phyloP scores from a whole-genome alignment of 1,284 basidiomycete genomes.

The Stygiomarasmius scandens region DNA sequence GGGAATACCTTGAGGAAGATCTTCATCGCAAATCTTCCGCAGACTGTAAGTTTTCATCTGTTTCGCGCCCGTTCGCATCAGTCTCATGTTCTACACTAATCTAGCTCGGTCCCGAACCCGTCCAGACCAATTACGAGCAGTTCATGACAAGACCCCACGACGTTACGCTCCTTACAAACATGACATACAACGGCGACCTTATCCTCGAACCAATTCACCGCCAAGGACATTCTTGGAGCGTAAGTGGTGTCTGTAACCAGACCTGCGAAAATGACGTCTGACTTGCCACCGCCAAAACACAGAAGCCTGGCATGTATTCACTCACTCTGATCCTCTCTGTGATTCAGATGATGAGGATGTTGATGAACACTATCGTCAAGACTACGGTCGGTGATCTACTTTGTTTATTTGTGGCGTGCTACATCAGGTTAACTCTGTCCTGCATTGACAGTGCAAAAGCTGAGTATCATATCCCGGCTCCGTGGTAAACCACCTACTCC shows the following conservation, averaged over 20 bases:
- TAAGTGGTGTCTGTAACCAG: constrained; percentile 33
- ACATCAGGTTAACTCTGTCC: constrained; percentile 14
- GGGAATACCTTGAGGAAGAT: neutral
- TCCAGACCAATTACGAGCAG: neutral
- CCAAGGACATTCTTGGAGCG: constrained; percentile 52
- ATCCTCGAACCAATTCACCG: constrained; percentile 13
- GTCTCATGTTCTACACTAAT: neutral
- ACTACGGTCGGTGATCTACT: constrained; percentile 49
- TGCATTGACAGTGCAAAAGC: constrained; percentile 46
- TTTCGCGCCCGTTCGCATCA: too few relatives aligned
- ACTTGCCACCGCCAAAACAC: constrained; percentile 7
- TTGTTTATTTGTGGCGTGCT: constrained; percentile 1
- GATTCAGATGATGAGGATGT: constrained; percentile 59
- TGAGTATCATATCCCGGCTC: constrained; percentile 59
- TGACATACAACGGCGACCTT: neutral
- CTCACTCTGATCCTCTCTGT: constrained; percentile 50
- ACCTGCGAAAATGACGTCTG: too few relatives aligned
- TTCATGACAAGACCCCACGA: neutral
- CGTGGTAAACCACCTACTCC: constrained; percentile 52
- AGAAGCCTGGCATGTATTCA: constrained; percentile 64
- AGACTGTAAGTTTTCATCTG: too few relatives aligned
- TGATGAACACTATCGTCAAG: constrained; percentile 57
- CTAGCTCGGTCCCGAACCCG: neutral
- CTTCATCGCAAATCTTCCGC: neutral
- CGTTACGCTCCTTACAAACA: constrained; percentile 16